Evolutionary conservation across 495 filamentous ascomycete species (phyloP), one percentile per base, ranked within the genome.

Genomic region (Geopyxis carbonaria): DNA sequence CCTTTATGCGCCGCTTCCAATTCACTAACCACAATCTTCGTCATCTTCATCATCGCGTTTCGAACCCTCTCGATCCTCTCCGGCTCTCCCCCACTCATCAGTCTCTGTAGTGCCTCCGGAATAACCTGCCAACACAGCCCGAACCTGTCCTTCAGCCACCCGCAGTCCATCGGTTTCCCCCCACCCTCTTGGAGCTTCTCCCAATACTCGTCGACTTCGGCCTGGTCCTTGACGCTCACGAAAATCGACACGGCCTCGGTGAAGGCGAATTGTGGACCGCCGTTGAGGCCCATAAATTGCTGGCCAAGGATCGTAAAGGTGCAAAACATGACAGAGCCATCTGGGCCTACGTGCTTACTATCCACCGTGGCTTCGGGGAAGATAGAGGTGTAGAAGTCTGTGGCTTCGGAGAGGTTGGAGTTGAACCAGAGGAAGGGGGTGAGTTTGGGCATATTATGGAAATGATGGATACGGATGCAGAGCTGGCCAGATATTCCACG

Each of bases 151-250:
- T 30, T 31, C 32, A 62, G 18, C 60, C 61, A 64, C 3, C 61
- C 56, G 36, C 60, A 61, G 21, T 54, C 37, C 37, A 46, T 42
- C 5, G 40, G 34, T 38, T 39, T 37, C 35, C 56, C 54, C 8
- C 55, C 55, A 14, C 55, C 60, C 5, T 55, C 58, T 5, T 38
- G 28, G 6, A 64, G 47, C 45, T 52, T 55, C 0, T 46, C 53
- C 57, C 58, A 64, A 45, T 55, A 64, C 34, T 59, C 49, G 35
- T 64, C 59, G 18, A 64, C 51, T 32, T 64, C 60, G 0, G 39
- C 55, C 45, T 64, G 61, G 40, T 54, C 41, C 22, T 47, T 48
- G 41, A 60, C 61, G 32, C 48, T 34, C 32, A 64, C 50, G 39
- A 49, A 46, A 37, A 63, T 53, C 8, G 52, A 56, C 2, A 59